Percentiles rank a stretch among this genome's conserved stretches.
phyloP scores from a whole-genome alignment of 768 basidiomycete species.

The Gymnopilus junonius region DNA sequence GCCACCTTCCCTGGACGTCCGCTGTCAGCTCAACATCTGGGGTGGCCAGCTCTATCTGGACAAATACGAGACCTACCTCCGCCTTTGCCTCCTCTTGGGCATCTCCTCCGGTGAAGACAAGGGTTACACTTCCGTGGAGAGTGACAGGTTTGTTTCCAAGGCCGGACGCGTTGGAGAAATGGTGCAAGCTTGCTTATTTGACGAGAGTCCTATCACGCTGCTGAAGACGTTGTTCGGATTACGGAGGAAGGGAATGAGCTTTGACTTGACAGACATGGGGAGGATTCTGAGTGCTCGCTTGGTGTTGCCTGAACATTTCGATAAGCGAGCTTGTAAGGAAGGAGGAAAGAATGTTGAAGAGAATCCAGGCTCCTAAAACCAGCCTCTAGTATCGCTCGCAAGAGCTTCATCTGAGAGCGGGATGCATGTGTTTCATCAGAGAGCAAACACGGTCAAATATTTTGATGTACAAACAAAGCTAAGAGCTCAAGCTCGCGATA shows the following conservation, averaged over 20 bases:
- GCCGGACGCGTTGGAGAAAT: slow-evolving; percentile 21
- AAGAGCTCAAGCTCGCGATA: too few species aligned
- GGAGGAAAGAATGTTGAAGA: too few species aligned
- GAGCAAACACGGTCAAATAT: too few species aligned
- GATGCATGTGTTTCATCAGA: too few species aligned
- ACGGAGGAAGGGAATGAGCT: slow-evolving; percentile 44
- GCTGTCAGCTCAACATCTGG: slow-evolving; percentile 43
- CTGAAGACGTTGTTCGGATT: slow-evolving; percentile 37
- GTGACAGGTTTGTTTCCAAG: slow-evolving; percentile 35
- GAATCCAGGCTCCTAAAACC: too few species aligned
- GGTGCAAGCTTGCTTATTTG: slow-evolving; percentile 30
- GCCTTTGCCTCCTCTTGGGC: slow-evolving; percentile 41
- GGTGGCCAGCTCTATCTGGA: slow-evolving; percentile 49
- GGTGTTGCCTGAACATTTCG: slow-evolving; percentile 14
- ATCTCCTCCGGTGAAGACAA: slow-evolving; percentile 24
- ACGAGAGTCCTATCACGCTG: slow-evolving; percentile 37
- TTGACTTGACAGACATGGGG: slow-evolving; percentile 42
- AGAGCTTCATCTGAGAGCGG: too few species aligned
- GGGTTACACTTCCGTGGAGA: slow-evolving; percentile 20
- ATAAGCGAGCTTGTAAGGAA: too few species aligned
- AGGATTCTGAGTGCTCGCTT: slow-evolving; percentile 33
- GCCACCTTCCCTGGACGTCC: slow-evolving; percentile 15
- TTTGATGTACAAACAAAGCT: too few species aligned
- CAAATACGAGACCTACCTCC: slow-evolving; percentile 34
- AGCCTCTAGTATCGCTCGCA: not conserved